These are phyloP conservation scores for Daldinia concentrica DNA, from an alignment of 495 filamentous ascomycete species.

Conservation along the genomic window DNA sequence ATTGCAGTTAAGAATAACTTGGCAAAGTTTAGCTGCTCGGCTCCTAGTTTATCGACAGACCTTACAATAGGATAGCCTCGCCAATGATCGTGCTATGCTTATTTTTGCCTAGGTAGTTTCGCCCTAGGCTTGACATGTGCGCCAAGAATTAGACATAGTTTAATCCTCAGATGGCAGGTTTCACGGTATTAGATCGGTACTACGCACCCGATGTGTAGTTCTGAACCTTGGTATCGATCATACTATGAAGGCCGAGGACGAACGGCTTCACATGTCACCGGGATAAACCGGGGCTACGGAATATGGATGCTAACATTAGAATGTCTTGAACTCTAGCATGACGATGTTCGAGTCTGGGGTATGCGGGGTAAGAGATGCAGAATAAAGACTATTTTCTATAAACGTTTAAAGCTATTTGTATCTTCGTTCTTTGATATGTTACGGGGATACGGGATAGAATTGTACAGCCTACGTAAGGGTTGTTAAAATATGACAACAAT, in stretches of 20 bases:
- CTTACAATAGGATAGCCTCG: not conserved
- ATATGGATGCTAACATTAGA: not conserved
- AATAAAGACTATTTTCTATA: not conserved
- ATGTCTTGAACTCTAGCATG: constrained; percentile 9
- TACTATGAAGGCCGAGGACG: not conserved
- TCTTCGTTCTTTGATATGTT: not conserved
- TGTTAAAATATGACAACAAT: not conserved
- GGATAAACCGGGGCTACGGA: constrained; percentile 21
- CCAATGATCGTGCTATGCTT: not conserved
- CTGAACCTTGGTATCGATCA: not conserved
- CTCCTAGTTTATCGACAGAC: not conserved
- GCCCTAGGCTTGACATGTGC: constrained; percentile 4
- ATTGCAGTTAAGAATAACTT: not conserved
- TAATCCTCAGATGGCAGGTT: not conserved
- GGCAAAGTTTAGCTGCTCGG: not conserved
- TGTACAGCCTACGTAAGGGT: not conserved
- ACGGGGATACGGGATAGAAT: not conserved
- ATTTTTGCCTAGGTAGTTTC: not conserved
- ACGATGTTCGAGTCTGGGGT: not conserved
- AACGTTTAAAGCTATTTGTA: not conserved
- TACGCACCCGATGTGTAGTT: not conserved
- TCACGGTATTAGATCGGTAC: not conserved
- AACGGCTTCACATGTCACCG: constrained; percentile 33
- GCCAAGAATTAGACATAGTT: not conserved
- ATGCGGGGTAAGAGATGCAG: constrained; percentile 22